Conservation (phyloP, 2,329 filamentous ascomycete genomes). For the Colletotrichum endophyticum region DNA sequence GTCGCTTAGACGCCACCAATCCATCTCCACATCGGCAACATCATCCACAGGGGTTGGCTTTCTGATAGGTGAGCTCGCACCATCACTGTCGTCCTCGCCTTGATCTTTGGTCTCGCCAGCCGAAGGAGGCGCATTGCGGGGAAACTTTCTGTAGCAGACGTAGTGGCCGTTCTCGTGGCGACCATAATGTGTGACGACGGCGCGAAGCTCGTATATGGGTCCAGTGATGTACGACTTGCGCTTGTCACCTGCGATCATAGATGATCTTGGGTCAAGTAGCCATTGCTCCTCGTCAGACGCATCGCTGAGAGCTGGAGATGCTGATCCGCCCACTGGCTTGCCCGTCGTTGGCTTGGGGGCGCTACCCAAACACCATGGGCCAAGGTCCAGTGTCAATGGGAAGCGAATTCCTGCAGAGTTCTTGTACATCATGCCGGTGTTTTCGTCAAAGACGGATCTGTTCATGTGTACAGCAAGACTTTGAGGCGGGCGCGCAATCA, state of each 20-base stretch:
- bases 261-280: slow-evolving; percentile 69
- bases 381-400: slow-evolving; percentile 75
- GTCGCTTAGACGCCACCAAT: slow-evolving; percentile 93
- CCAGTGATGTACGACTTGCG: slow-evolving; percentile 57
- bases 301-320: neutral
- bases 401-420: slow-evolving; percentile 83
- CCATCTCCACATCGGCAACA: slow-evolving; percentile 41
- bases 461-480: slow-evolving; percentile 89
- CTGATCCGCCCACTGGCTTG: slow-evolving; percentile 18
- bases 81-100: slow-evolving; percentile 23
- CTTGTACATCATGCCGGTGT: slow-evolving; percentile 79
- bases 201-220: slow-evolving; percentile 76
- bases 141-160: slow-evolving; percentile 83
- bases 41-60: slow-evolving; percentile 1
- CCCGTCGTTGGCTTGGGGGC: slow-evolving; percentile 30
- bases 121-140: slow-evolving; percentile 31
- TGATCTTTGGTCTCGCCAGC: slow-evolving; percentile 30
- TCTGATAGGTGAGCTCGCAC: slow-evolving; percentile 25
- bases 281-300: slow-evolving; percentile 63
- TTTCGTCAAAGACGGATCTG: slow-evolving; percentile 87
- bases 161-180: slow-evolving; percentile 96
- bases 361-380: slow-evolving; percentile 83
- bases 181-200: slow-evolving; percentile 88
- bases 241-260: slow-evolving; percentile 71
- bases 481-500: slow-evolving; percentile 81